These are phyloP conservation scores for Vanrija pseudolonga DNA, from an alignment of 1,284 basidiomycete species.

Conservation along the genomic window DNA sequence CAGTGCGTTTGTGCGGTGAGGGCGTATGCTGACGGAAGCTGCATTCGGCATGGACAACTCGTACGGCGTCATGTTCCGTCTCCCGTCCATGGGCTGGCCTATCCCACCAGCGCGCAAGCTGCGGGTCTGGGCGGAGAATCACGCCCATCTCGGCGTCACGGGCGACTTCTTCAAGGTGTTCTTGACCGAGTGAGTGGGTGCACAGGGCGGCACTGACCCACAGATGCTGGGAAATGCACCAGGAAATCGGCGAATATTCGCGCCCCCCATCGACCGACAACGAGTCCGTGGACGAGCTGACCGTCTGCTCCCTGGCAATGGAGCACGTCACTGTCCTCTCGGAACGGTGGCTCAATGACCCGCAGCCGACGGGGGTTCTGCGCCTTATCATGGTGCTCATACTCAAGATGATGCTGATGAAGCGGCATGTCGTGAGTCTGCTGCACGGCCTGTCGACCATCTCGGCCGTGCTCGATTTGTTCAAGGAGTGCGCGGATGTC, in stretches of 20 bases:
- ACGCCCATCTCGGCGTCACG: background rate
- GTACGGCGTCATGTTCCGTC: background rate
- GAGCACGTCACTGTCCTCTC: background rate
- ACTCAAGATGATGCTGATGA: background rate
- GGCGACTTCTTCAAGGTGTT: conserved; percentile 4
- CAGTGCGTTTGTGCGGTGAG: background rate
- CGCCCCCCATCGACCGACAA: background rate
- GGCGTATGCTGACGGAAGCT: background rate
- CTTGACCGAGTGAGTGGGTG: background rate
- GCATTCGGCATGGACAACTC: conserved; percentile 2
- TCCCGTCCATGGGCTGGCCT: background rate
- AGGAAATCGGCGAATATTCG: background rate
- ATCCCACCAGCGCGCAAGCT: background rate
- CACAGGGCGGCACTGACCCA: background rate
- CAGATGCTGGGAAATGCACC: conserved; percentile 4
- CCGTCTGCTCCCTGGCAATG: background rate
- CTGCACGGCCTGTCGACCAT: background rate
- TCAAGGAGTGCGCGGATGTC: background rate
- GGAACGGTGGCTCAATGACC: background rate
- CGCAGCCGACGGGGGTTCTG: background rate
- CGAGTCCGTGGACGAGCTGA: background rate
- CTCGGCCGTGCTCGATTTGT: background rate
- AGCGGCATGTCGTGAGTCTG: background rate
- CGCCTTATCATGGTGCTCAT: background rate
- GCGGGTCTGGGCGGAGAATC: background rate